Conservation (phyloP, 2,329 filamentous ascomycete genomes). For the Microsporum audouinii region DNA sequence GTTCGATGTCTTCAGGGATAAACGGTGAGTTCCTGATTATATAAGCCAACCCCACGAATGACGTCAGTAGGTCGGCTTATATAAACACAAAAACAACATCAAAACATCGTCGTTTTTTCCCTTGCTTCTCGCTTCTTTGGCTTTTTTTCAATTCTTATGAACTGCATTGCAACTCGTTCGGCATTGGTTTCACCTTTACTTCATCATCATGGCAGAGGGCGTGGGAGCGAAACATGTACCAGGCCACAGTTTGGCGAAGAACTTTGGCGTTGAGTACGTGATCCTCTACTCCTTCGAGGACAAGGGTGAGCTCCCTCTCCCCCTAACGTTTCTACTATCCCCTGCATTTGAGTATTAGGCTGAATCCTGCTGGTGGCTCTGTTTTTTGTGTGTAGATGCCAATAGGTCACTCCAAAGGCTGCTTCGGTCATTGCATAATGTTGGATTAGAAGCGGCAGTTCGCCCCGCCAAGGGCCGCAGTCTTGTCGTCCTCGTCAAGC, state of each 20-base stretch:
- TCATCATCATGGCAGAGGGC: neutral
- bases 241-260: constrained; percentile 30
- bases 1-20: too few species aligned
- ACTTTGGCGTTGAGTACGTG: constrained; percentile 76
- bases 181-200: neutral
- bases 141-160: neutral
- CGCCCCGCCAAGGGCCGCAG: constrained; percentile 64
- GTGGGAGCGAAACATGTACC: neutral
- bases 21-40: neutral
- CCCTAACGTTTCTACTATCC: neutral
- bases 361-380: neutral
- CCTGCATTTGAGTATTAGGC: neutral
- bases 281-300: constrained; percentile 64
- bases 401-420: constrained; percentile 67
- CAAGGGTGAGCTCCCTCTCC: constrained; percentile 41
- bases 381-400: constrained; percentile 45
- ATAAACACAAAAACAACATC: neutral
- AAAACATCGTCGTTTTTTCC: neutral
- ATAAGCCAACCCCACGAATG: neutral
- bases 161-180: neutral
- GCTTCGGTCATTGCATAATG: constrained; percentile 59
- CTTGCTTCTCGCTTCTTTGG: neutral
- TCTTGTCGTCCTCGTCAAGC: constrained; percentile 70
- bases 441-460: constrained; percentile 81
- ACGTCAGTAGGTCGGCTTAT: neutral